Evolutionary conservation across 768 basidiomycete species (phyloP).

Genomic region (Hypholoma sublateritium): DNA sequence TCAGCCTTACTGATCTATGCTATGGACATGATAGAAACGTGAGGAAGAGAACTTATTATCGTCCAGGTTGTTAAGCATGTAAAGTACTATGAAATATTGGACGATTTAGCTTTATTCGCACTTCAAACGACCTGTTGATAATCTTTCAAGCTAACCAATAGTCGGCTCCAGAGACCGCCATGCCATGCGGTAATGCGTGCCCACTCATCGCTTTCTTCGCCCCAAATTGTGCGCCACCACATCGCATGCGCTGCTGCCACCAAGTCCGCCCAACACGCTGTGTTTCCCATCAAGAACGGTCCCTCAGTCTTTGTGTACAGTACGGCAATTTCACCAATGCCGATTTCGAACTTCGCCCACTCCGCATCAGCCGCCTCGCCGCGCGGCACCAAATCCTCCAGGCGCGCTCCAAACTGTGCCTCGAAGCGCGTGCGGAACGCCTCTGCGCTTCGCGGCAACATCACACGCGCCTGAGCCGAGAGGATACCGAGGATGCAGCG

Average conservation of each 20-base stretch:
- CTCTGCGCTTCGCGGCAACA: background rate
- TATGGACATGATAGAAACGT: too few relatives aligned
- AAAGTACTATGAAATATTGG: too few relatives aligned
- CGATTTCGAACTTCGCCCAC: constrained; percentile 20
- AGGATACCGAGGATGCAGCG: background rate
- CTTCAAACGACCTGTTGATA: too few relatives aligned
- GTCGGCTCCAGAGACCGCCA: background rate
- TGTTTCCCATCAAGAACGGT: constrained; percentile 29
- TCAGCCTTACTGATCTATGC: too few relatives aligned
- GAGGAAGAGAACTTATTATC: too few relatives aligned
- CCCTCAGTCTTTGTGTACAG: constrained; percentile 22
- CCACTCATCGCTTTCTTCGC: background rate
- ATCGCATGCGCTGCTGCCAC: constrained; percentile 1
- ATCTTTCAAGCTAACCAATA: background rate
- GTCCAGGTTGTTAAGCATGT: too few relatives aligned
- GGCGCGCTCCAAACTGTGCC: background rate
- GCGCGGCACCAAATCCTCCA: background rate
- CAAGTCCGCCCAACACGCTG: constrained; percentile 33
- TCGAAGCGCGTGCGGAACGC: background rate
- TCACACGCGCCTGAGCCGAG: background rate
- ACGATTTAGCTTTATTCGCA: too few relatives aligned
- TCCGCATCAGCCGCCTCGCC: constrained; percentile 9
- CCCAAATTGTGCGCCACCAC: constrained; percentile 2
- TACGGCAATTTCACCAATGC: constrained; percentile 14
- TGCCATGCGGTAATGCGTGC: background rate